Conservation (phyloP, 1,284 basidiomycete species). For the Stygiomarasmius scandens region DNA sequence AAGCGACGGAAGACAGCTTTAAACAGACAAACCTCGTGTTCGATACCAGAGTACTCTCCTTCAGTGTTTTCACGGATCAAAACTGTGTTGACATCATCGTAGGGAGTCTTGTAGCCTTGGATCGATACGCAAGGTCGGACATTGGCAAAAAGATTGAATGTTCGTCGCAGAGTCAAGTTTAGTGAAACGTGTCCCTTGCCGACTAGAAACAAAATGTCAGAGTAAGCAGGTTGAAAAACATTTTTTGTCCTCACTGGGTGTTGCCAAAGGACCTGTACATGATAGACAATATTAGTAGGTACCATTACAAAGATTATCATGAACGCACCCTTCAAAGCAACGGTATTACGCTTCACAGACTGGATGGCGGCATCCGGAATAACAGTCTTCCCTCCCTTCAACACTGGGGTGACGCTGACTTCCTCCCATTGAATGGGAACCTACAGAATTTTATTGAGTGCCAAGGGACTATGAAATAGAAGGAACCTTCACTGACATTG, state of each 20-base stretch:
- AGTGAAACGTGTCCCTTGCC: constrained; percentile 99
- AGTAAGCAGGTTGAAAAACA: constrained; percentile 1
- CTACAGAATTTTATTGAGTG: constrained; percentile 38
- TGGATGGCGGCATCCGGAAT: constrained; percentile 93
- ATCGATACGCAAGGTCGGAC: constrained; percentile 97
- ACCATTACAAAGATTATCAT: constrained; percentile 1
- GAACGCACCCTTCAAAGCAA: constrained; percentile 89
- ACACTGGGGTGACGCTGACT: constrained; percentile 92
- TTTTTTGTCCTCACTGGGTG: constrained; percentile 68
- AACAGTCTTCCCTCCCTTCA: constrained; percentile 95
- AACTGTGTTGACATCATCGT: constrained; percentile 98
- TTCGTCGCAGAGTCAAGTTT: constrained; percentile 95
- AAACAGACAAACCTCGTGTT: constrained; percentile 77
- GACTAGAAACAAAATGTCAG: constrained; percentile 52
- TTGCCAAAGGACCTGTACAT: constrained; percentile 85
- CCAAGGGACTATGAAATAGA: neutral
- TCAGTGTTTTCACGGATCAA: constrained; percentile 99
- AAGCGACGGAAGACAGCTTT: neutral
- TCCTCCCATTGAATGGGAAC: constrained; percentile 99
- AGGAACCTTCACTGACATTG: constrained; percentile 50
- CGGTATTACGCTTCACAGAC: constrained; percentile 96
- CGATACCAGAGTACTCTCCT: constrained; percentile 99
- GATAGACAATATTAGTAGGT: constrained; percentile 2
- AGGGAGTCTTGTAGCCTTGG: constrained; percentile 96
- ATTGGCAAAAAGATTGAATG: constrained; percentile 98